phyloP scores from a whole-genome alignment of 192 early-diverging fungal species.

The Entomortierella parvispora region DNA sequence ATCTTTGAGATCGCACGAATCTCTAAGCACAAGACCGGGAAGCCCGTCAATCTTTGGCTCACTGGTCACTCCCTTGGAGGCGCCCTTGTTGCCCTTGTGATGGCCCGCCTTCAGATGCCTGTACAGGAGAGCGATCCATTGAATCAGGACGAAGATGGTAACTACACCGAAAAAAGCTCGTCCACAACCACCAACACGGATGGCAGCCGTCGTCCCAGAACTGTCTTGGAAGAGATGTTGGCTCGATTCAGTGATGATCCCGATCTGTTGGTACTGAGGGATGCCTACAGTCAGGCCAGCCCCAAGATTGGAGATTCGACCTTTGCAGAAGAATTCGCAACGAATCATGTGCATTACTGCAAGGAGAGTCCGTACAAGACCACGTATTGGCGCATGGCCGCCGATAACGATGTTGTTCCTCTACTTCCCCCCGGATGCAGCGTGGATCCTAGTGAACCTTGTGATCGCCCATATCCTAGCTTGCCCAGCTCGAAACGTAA shows the following conservation, averaged over 20 bases:
- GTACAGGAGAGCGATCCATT: slow-evolving; percentile 34
- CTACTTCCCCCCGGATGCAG: slow-evolving; percentile 19
- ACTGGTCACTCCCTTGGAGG: slow-evolving; percentile 67
- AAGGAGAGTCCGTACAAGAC: slow-evolving; percentile 24
- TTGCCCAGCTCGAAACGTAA: slow-evolving; percentile 1
- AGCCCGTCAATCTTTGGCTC: slow-evolving; percentile 60
- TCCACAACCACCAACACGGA: background rate
- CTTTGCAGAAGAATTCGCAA: slow-evolving; percentile 59
- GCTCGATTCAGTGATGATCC: slow-evolving; percentile 29
- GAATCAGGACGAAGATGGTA: background rate
- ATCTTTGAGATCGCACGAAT: slow-evolving; percentile 38
- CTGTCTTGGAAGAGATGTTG: slow-evolving; percentile 37
- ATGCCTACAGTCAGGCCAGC: slow-evolving; percentile 56
- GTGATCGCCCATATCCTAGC: background rate
- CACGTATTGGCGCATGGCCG: slow-evolving; percentile 60
- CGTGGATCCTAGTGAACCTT: slow-evolving; percentile 13
- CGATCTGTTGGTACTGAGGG: slow-evolving; percentile 41
- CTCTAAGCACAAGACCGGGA: slow-evolving; percentile 14
- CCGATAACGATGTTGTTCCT: slow-evolving; percentile 56
- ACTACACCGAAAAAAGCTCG: background rate
- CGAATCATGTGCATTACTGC: slow-evolving; percentile 18
- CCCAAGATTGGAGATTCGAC: slow-evolving; percentile 60
- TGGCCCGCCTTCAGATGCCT: slow-evolving; percentile 54
- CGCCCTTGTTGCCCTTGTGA: slow-evolving; percentile 54
- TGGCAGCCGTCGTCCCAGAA: background rate